Base-by-base conservation (phyloP, 164 flowering plant species). In the Stephania cephalantha region DNA sequence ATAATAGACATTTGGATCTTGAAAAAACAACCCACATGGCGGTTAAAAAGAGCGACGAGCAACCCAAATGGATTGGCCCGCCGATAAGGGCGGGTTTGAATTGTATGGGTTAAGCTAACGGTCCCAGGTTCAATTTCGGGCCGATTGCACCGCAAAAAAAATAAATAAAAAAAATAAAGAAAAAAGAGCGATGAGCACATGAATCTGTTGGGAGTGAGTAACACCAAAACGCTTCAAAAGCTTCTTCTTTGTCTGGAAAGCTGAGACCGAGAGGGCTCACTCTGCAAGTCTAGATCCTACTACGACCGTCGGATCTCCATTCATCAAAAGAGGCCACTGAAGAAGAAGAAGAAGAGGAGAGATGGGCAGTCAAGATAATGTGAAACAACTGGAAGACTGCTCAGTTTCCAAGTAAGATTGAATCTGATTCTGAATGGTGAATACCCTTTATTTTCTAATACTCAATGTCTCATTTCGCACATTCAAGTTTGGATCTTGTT, bases 351-450 rank as follows among this genome's bases (percentile, higher is more conserved):
- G 73, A 50, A 69, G 79, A n/a, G 72, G 30, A 58, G 73, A 58
- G 73, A 87, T 85, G 87, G 83, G 74, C 6, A 78, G 82, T 22
- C 76, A 84, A 79, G 87, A 82, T 71, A 77, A 79, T 50, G 92
- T 85, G 55, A 91, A 91, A 84, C 89, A 90, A 0, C 85, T 90
- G 6, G 94, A 90, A 72, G 97, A 91, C 1, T 91, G 97, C 81
- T 85, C 97, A 1, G 91, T 91, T 76, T 80, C 93, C 81, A 90
- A 91, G 96, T 91, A 30, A 80, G 92, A 78, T n/a, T 66, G 7
- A 22, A n/a, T 46, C 6, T 17, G 50, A 9, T 50, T 50, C 55
- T 50, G 55, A 50, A 50, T 15, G 11, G 55, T 15, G 11, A 50
- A 48, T 48, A 9, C 13, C 13, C 55, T 50, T 50, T 12, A 35